Evolutionary conservation across 1,284 basidiomycete species (phyloP), one percentile per base, ranked within the genome.

Genomic region (Fomes fomentarius): DNA sequence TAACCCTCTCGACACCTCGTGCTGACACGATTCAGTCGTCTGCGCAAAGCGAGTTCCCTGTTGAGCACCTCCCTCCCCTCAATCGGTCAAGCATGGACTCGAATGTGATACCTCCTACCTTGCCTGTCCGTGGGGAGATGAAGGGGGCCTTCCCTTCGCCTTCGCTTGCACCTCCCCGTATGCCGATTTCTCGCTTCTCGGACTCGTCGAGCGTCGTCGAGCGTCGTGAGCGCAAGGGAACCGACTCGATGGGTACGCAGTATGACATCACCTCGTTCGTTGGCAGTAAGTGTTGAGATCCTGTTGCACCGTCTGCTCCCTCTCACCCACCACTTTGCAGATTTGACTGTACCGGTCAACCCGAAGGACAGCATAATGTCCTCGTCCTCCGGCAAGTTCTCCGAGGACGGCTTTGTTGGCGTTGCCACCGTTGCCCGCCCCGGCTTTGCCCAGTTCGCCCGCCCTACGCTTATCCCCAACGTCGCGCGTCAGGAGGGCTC

Each of bases 201-300:
- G 70, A 72, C 43, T 52, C 62, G 15, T 66, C 65, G 31, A 60
- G 63, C 2, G 53, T 63, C 12, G 65, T 52, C 22, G 54, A 41
- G 35, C 53, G 66, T 47, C 62, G 62, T 15, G 50, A 58, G 17
- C 37, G 52, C 19, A 66, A 37, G 26, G 43, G 64, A 37, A 64
- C 71, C 42, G 73, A 76, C 48, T 83, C 82, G n/a, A 71, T 67
- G 19, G 82, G 75, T 14, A 85, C 79, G 0, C 82, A 81, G 57
- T 88, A 84, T 60, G 87, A 89, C 59, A 84, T 89, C 21, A 90
- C 87, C 21, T 89, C 88, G 3, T 90, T 90, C 66, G 87, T 90
- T 60, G 83, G 79, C 56, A 77, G 87, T 89, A 59, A 68, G 81
- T 68, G 7, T 19, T 26, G 33, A 22, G 12, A 21, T 15, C 11